A percentile compares a stretch with the other conserved stretches of the same genome.
Evolutionary conservation across 2,329 filamentous ascomycete species (phyloP).

Genomic region (Phaeoacremonium minimum): DNA sequence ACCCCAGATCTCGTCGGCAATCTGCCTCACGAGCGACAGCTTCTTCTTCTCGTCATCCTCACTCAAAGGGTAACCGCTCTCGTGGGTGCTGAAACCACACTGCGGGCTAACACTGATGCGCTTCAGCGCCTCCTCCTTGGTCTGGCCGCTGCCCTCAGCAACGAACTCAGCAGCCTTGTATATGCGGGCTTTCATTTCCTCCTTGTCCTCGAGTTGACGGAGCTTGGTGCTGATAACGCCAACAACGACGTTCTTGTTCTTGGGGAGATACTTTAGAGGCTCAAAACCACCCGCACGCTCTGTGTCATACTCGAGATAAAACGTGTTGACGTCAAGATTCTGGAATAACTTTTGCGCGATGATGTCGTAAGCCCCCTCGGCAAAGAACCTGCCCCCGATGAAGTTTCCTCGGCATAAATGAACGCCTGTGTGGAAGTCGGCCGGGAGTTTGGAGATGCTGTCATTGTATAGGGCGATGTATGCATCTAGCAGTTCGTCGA

Average conservation of each 20-base stretch:
- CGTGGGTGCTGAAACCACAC: constrained; percentile 72
- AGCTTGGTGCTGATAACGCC: constrained; percentile 63
- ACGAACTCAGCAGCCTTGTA: constrained; percentile 62
- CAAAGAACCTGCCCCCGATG: constrained; percentile 61
- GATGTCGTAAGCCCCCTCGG: constrained; percentile 62
- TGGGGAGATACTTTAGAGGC: constrained; percentile 56
- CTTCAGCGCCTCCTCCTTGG: constrained; percentile 62
- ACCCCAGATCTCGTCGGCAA: constrained; percentile 70
- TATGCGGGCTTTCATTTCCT: constrained; percentile 57
- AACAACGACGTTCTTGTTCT: constrained; percentile 58
- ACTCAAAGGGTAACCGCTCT: constrained; percentile 65
- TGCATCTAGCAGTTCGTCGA: constrained; percentile 67
- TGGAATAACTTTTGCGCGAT: constrained; percentile 64
- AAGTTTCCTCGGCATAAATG: constrained; percentile 71
- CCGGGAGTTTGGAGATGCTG: constrained; percentile 56
- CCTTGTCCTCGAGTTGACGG: constrained; percentile 57
- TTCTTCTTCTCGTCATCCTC: constrained; percentile 71
- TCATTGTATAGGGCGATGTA: constrained; percentile 78
- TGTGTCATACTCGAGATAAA: constrained; percentile 68
- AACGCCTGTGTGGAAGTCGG: constrained; percentile 72
- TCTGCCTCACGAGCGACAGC: constrained; percentile 63
- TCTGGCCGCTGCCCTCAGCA: constrained; percentile 62
- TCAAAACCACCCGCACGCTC: constrained; percentile 62
- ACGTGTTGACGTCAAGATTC: constrained; percentile 59
- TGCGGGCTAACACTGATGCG: constrained; percentile 66